phyloP scores from a whole-genome alignment of 2,329 filamentous ascomycete genomes.

The Beauveria australis region DNA sequence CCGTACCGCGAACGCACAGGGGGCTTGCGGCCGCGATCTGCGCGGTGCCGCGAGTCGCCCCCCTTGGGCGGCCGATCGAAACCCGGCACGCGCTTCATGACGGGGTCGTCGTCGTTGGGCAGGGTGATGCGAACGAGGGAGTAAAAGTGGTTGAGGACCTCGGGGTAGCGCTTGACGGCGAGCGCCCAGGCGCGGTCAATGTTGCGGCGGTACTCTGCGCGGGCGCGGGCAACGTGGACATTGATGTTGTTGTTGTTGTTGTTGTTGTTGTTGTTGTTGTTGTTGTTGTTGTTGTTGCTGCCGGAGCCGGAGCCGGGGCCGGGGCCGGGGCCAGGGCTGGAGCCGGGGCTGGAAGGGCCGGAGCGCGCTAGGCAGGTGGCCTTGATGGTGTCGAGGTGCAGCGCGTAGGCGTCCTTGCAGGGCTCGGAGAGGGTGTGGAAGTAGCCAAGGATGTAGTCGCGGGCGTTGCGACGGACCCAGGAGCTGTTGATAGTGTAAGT shows the following conservation, averaged over 20 bases:
- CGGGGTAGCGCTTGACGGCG: constrained; percentile 67
- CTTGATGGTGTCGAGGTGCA: constrained; percentile 48
- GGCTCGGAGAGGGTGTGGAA: constrained; percentile 53
- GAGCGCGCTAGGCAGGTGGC: constrained; percentile 50
- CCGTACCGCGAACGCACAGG: no score
- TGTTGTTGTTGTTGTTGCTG: no score
- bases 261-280: no score
- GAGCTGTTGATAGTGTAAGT: constrained; percentile 29
- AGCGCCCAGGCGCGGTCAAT: constrained; percentile 74
- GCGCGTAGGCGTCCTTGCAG: constrained; percentile 48
- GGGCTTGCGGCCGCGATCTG: no score
- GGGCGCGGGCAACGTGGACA: constrained; percentile 38
- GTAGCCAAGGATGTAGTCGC: constrained; percentile 61
- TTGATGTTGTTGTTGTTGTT: no score
- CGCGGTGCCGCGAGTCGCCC: no score
- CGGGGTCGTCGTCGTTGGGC: constrained; percentile 52
- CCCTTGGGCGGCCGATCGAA: no score
- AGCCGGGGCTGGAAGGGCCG: constrained; percentile 28
- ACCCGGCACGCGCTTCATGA: constrained; percentile 38
- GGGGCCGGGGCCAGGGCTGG: no score
- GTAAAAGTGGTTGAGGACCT: constrained; percentile 77
- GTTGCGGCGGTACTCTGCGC: constrained; percentile 60
- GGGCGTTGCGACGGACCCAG: constrained; percentile 58
- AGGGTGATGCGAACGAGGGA: constrained; percentile 58
- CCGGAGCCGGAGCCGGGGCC: no score